Evolutionary conservation across 345 rosid genomes (phyloP).

Genomic region (Toxicodendron radicans): DNA sequence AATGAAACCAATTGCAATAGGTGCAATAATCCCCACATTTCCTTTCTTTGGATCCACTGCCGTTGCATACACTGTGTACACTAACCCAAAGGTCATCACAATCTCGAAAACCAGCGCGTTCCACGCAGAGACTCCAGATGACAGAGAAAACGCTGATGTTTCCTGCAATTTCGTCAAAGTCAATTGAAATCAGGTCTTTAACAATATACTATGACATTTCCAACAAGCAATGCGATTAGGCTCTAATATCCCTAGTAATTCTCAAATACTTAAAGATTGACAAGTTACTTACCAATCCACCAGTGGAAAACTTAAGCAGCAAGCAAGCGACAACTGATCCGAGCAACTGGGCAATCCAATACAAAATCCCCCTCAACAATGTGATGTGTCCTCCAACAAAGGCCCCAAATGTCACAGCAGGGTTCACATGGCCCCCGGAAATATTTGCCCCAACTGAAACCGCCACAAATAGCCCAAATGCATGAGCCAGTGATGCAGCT

Average conservation of each 20-base stretch:
- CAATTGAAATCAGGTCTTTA: neutral
- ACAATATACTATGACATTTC: too few species aligned
- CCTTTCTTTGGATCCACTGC: slow-evolving; percentile 69
- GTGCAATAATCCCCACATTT: slow-evolving; percentile 45
- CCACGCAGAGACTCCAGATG: slow-evolving; percentile 39
- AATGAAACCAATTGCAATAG: slow-evolving; percentile 53
- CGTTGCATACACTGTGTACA: slow-evolving; percentile 67
- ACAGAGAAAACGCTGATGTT: slow-evolving; percentile 40
- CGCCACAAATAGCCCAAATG: slow-evolving; percentile 72
- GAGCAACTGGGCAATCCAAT: slow-evolving; percentile 81
- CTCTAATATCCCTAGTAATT: neutral
- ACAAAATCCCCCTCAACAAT: slow-evolving; percentile 57
- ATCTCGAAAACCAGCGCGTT: slow-evolving; percentile 66
- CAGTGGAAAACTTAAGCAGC: slow-evolving; percentile 72
- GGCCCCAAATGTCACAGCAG: slow-evolving; percentile 86
- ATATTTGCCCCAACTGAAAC: slow-evolving; percentile 74
- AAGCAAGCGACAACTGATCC: slow-evolving; percentile 83
- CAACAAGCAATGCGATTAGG: neutral
- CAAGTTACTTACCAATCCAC: slow-evolving; percentile 50
- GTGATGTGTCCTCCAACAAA: slow-evolving; percentile 75
- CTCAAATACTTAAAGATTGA: too few species aligned
- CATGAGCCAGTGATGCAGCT: slow-evolving; percentile 72
- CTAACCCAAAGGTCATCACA: slow-evolving; percentile 70
- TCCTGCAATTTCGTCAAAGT: slow-evolving; percentile 26
- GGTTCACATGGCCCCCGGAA: slow-evolving; percentile 92